phyloP scores from a whole-genome alignment of 2,329 filamentous ascomycete species.

The Paracamarosporium sp. region DNA sequence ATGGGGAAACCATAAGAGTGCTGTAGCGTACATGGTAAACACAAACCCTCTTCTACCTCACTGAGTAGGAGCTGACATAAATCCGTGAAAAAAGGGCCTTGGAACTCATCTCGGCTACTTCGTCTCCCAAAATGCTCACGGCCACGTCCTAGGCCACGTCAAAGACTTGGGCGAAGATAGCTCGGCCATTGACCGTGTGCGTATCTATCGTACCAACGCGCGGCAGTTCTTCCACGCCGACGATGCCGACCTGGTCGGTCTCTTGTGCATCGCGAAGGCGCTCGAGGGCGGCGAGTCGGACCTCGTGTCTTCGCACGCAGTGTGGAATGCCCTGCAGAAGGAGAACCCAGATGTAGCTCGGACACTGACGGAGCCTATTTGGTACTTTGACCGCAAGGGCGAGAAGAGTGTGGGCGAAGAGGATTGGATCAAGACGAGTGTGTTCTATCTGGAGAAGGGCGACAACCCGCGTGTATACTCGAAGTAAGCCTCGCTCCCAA shows the following conservation, averaged over 20 bases:
- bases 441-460: conserved; percentile 78
- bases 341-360: conserved; percentile 81
- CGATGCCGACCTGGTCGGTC: conserved; percentile 80
- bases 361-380: conserved; percentile 76
- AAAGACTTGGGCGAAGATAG: conserved; percentile 87
- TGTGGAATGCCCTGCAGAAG: conserved; percentile 79
- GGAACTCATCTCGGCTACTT: conserved; percentile 86
- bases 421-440: conserved; percentile 72
- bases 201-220: conserved; percentile 89
- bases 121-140: conserved; percentile 82
- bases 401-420: conserved; percentile 78
- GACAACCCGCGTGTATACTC: conserved; percentile 73
- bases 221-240: conserved; percentile 87
- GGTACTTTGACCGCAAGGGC: conserved; percentile 93
- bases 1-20: conserved; percentile 82
- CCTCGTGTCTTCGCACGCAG: conserved; percentile 77
- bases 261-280: conserved; percentile 80
- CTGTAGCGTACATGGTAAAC: conserved; percentile 79
- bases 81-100: conserved; percentile 61
- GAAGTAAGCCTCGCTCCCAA: conserved; percentile 58
- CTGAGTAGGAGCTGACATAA: neutral
- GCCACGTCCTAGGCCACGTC: conserved; percentile 87
- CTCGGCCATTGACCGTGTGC: conserved; percentile 81
- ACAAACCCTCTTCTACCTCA: neutral
- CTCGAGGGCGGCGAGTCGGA: conserved; percentile 85